Conservation (phyloP, 108 stramenopile genomes). For the Epipyxis sp. region DNA sequence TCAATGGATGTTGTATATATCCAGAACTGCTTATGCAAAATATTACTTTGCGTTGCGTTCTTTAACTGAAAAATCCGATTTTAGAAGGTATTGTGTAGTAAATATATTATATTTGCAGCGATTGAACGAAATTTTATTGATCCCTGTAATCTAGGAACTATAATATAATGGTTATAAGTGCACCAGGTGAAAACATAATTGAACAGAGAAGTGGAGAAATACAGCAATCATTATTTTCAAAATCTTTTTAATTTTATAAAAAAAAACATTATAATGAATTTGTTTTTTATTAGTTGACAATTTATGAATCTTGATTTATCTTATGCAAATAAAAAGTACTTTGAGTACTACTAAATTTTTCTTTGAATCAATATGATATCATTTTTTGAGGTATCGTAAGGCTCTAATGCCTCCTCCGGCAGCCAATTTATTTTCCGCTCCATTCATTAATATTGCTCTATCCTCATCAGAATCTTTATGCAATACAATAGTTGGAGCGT, state of each 20-base stretch:
- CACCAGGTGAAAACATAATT: not conserved
- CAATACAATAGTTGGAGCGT: not conserved
- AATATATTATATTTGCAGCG: not conserved
- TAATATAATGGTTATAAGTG: conserved; percentile 19
- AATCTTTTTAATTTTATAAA: too few species aligned
- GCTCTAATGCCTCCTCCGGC: conserved; percentile 1
- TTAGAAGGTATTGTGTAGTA: conserved; percentile 4
- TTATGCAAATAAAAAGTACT: too few species aligned
- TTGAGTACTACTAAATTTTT: too few species aligned
- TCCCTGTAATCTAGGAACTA: conserved; percentile 9
- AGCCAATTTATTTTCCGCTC: conserved; percentile 22
- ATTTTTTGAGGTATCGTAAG: conserved; percentile 13
- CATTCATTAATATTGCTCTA: conserved; percentile 10
- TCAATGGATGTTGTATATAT: conserved; percentile 95
- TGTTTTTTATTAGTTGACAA: too few species aligned
- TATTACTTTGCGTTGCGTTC: conserved; percentile 93
- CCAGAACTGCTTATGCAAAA: conserved; percentile 85
- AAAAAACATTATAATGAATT: too few species aligned
- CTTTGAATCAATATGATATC: too few species aligned
- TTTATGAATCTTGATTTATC: too few species aligned
- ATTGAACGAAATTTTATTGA: not conserved
- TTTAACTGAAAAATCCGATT: conserved; percentile 24
- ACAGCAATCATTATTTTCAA: too few species aligned
- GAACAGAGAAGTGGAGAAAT: conserved; percentile 16
- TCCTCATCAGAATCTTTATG: not conserved